Evolutionary conservation across 2,329 filamentous ascomycete species (phyloP), one percentile per base, ranked within the genome.

Genomic region (Metarhizium album): DNA sequence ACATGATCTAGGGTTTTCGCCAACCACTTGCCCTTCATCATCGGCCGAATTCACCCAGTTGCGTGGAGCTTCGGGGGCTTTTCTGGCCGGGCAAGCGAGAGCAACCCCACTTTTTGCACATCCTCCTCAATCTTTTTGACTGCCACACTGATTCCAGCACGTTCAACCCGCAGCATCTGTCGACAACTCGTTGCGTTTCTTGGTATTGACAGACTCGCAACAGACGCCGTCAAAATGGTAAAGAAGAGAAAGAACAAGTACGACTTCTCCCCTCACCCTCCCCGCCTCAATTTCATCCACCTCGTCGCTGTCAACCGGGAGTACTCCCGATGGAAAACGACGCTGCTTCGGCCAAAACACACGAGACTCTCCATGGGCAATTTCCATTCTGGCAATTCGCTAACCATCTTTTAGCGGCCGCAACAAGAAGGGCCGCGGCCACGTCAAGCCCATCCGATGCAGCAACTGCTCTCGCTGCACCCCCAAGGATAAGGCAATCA

Each of bases 401-500:
- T 61, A 58, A 63, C 49, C 53, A 9, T 13, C 47, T 54, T 24
- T 50, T 54, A 94, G 87, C 82, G 91, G 91, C 75, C 90, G 91
- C 74, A 96, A 97, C 87, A 96, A 96, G 90, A 95, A 95, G 79
- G 91, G 93, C 75, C 89, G 93, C 75, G 93, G 93, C 80, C 91
- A 97, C 83, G 90, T 95, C 79, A 98, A 98, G 85, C 94, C 93
- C 70, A 95, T 98, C 79, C 87, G 79, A 64, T 82, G 79, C 78
- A 78, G 74, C 74, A 82, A 82, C 78, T 82, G 79, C 79, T 80
- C 78, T 71, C 82, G 86, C 78, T 90, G 86, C 82, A 94, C 87
- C 56, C 90, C 90, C 74, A 98, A 98, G 86, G 93, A 98, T 72
- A 98, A 98, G 89, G 93, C 94, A 65, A 97, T 98, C 84, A 98